These are phyloP conservation scores for Aspergillus sp. DNA, from an alignment of 2,329 filamentous ascomycete species.

Conservation along the genomic window DNA sequence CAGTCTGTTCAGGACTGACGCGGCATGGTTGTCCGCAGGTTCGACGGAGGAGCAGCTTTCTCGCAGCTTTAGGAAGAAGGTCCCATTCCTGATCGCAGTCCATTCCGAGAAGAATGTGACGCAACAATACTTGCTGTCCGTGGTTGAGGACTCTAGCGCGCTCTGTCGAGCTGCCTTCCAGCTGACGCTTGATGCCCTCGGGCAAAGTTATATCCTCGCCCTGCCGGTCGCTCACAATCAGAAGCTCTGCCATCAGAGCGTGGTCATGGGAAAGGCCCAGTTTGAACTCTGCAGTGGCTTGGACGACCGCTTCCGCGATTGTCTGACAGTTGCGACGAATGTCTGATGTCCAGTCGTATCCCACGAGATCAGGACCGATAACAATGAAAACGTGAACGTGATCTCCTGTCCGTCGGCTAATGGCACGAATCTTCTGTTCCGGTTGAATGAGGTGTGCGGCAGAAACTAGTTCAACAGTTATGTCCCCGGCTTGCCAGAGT, in stretches of 20 bases:
- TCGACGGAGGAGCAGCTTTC: conserved; percentile 36
- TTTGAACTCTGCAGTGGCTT: conserved; percentile 36
- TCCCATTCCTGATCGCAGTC: conserved; percentile 20
- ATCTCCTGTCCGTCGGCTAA: conserved; percentile 18
- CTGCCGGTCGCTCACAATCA: conserved; percentile 29
- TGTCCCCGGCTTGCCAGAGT: conserved; percentile 31
- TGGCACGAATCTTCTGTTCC: conserved; percentile 14
- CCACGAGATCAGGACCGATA: conserved; percentile 25
- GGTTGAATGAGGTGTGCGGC: conserved; percentile 15
- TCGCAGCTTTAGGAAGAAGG: conserved; percentile 2
- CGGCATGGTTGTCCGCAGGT: conserved; percentile 45
- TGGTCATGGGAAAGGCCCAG: conserved; percentile 37
- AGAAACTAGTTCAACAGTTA: conserved; percentile 17
- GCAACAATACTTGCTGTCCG: conserved; percentile 14
- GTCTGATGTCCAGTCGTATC: conserved; percentile 28
- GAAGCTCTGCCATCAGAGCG: conserved; percentile 31
- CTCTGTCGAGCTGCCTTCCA: conserved; percentile 30
- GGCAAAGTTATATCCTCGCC: conserved; percentile 26
- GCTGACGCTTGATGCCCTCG: conserved; percentile 23
- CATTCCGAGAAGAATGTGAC: conserved; percentile 16
- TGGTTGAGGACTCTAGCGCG: conserved; percentile 27
- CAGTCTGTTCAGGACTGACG: conserved; percentile 42
- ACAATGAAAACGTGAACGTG: conserved; percentile 30
- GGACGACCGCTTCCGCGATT: conserved; percentile 39
- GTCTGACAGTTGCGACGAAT: conserved; percentile 35